These are phyloP conservation scores for Coemansia sp. DNA, from an alignment of 192 early-diverging fungal species.

Conservation along the genomic window DNA sequence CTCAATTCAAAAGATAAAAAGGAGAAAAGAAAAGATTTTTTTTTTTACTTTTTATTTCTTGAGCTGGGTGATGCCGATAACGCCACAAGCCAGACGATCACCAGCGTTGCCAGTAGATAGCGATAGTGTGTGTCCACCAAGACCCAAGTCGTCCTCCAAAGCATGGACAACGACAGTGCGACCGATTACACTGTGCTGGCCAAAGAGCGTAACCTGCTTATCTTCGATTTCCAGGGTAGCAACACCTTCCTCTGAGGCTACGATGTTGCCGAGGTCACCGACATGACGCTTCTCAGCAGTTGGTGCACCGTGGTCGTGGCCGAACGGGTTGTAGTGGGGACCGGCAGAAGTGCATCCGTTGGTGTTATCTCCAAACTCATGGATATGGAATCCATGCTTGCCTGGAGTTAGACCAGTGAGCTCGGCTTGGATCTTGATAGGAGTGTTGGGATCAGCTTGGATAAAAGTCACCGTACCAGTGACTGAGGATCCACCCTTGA, in stretches of 20 bases:
- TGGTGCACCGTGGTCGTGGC: constrained; percentile 80
- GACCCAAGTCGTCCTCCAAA: constrained; percentile 84
- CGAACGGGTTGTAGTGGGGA: constrained; percentile 83
- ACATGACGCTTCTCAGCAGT: constrained; percentile 70
- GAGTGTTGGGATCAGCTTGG: constrained; percentile 65
- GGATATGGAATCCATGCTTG: constrained; percentile 89
- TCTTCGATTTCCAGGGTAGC: constrained; percentile 62
- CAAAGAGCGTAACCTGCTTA: constrained; percentile 71
- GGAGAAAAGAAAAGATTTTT: constrained; percentile 5
- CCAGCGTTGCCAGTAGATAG: constrained; percentile 87
- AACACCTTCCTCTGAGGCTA: constrained; percentile 59
- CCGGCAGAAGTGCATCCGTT: constrained; percentile 86
- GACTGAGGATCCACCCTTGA: constrained; percentile 70
- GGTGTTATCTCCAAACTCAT: constrained; percentile 74
- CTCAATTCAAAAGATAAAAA: neutral
- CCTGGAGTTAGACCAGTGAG: constrained; percentile 69
- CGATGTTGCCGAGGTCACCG: constrained; percentile 91
- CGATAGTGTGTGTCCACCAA: constrained; percentile 72
- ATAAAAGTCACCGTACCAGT: constrained; percentile 72
- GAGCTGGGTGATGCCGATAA: constrained; percentile 71
- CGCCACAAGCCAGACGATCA: constrained; percentile 84
- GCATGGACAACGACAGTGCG: constrained; percentile 87
- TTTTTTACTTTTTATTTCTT: constrained; percentile 18
- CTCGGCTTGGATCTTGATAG: constrained; percentile 60
- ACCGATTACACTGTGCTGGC: constrained; percentile 75